Evolutionary conservation across 805 yeast species (phyloP).

Genomic region (Helenozyma rhizophorensis): DNA sequence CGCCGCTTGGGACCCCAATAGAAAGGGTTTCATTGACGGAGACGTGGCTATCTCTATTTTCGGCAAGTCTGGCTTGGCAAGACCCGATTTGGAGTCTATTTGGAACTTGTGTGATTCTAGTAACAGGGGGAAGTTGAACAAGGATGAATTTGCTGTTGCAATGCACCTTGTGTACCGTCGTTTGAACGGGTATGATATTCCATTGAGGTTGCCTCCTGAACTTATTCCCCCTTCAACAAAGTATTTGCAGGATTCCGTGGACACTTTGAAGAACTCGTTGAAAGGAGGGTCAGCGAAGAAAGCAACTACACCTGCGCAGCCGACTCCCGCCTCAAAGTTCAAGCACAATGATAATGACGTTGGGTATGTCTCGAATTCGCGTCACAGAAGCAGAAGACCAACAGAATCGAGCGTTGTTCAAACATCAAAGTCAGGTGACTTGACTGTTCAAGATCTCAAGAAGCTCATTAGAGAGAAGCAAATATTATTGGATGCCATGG

Average conservation of each 20-base stretch:
- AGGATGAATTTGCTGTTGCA: slow-evolving; percentile 92
- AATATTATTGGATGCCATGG: slow-evolving; percentile 65
- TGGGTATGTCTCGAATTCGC: slow-evolving; percentile 66
- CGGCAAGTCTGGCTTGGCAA: slow-evolving; percentile 83
- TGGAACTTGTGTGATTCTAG: slow-evolving; percentile 87
- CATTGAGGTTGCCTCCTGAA: slow-evolving; percentile 79
- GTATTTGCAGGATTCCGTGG: slow-evolving; percentile 65
- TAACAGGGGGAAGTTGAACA: slow-evolving; percentile 77
- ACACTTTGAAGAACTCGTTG: slow-evolving; percentile 64
- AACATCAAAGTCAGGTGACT: slow-evolving; percentile 27
- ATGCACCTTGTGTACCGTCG: slow-evolving; percentile 95
- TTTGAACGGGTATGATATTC: slow-evolving; percentile 83
- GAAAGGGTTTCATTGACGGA: slow-evolving; percentile 71
- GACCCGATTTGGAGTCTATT: slow-evolving; percentile 81
- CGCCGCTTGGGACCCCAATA: slow-evolving; percentile 74
- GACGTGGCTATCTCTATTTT: slow-evolving; percentile 80
- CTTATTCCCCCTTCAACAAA: slow-evolving; percentile 82
- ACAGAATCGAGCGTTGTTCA: slow-evolving; percentile 15
- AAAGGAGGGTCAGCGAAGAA: slow-evolving; percentile 27
- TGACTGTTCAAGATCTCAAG: slow-evolving; percentile 52
- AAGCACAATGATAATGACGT: slow-evolving; percentile 72
- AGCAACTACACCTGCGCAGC: slow-evolving; percentile 15
- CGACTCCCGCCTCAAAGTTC: slow-evolving; percentile 38
- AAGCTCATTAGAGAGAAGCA: slow-evolving; percentile 69
- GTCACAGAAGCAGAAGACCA: slow-evolving; percentile 42